A percentile compares a stretch with the other conserved stretches of the same genome.
phyloP scores from a whole-genome alignment of 192 early-diverging fungal genomes.

The Coemansia sp. region DNA sequence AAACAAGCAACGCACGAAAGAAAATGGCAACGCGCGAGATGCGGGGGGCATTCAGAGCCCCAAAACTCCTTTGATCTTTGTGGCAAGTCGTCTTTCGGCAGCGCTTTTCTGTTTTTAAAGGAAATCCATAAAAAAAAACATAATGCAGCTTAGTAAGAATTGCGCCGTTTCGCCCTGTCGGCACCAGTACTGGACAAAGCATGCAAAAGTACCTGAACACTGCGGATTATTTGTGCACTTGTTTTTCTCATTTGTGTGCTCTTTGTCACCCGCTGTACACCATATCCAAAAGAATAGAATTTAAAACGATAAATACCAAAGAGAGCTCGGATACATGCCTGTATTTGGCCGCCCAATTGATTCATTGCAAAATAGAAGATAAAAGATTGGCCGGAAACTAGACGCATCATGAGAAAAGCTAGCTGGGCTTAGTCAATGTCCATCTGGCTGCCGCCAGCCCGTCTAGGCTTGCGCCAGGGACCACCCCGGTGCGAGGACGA shows the following conservation, averaged over 20 bases:
- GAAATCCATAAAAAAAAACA: not conserved
- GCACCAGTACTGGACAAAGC: constrained; percentile 16
- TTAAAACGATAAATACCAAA: no score
- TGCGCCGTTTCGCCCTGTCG: constrained; percentile 1
- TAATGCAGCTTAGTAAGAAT: constrained; percentile 5
- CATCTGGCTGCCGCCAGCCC: constrained; percentile 30
- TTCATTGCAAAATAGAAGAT: not conserved
- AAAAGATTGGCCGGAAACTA: no score
- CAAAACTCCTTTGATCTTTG: not conserved
- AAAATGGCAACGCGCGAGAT: no score
- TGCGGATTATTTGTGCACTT: constrained; percentile 9
- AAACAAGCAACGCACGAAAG: not conserved
- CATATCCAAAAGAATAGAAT: constrained; percentile 4
- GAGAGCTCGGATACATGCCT: no score
- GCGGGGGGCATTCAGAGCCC: no score
- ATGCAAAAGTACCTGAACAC: constrained; percentile 9
- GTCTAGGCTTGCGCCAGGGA: constrained; percentile 1
- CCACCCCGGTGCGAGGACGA: constrained; percentile 2
- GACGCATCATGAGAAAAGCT: no score
- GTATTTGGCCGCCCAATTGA: not conserved
- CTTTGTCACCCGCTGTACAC: constrained; percentile 23
- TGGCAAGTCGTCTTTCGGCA: not conserved
- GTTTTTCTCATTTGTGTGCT: not conserved
- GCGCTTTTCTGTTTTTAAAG: not conserved
- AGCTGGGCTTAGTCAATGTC: constrained; percentile 27